Base-by-base conservation (phyloP, 495 filamentous ascomycete genomes). In the Penicillium turbatum region DNA sequence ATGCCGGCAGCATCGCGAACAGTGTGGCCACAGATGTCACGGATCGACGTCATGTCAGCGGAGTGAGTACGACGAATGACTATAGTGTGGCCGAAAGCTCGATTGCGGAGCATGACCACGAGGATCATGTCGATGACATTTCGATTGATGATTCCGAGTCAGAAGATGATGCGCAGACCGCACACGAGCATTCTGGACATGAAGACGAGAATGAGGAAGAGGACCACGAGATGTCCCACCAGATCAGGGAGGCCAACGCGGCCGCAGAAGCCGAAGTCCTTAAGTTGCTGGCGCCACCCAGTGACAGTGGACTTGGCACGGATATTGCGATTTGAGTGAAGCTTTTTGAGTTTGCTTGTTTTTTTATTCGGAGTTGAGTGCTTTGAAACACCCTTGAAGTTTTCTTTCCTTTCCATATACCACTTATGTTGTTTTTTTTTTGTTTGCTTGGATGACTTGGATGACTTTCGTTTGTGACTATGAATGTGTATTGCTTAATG, bases 21-120 rank as follows among this genome's bases (percentile, higher is more conserved):
- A 83, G 73, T 52, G 71, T 78, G 54, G 71, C 70, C 13, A 59
- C 55, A 74, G 78, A 55, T 70, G 61, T 13, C n/a, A 73, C 78
- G 6, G 77, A 76, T 24, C 75, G 73, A 48, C 71, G 79, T 36
- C 71, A 78, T 27, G 74, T 73, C 5, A 84, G 79, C 39, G 75
- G 77, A 48, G 73, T 75, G 38, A 76, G 76, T 43, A 72, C 74
- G 4, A 69, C 63, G 12, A 68, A 65, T 15, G 72, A 63, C 0
- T 64, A 65, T 2, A 49, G 71, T 10, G 65, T 63, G 4, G 68
- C 59, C 2, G 57, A 43, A 10, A 54, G 60, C 34, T 58, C 60
- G 1, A 38, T 66, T 35, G 43, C 36, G 7, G 50, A 49, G 12
- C 26, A 51, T 9, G 55, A 57, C 10, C 40, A 53, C 13, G 43